phyloP scores from a whole-genome alignment of 345 rosid genomes.

The thale cress (Arabidopsis thaliana) region DNA sequence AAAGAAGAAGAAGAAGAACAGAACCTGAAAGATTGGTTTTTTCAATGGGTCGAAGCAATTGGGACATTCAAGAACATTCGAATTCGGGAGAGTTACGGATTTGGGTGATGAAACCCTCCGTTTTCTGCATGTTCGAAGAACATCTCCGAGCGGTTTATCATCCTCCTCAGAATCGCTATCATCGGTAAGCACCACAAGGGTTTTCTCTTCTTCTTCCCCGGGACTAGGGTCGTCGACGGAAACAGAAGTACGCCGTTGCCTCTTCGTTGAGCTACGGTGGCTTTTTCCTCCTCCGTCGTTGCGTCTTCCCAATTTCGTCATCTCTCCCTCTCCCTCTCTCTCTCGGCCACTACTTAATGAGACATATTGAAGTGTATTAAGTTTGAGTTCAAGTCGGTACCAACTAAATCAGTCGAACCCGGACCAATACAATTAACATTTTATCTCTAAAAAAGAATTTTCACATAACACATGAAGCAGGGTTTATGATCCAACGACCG shows the following conservation, averaged over 20 bases:
- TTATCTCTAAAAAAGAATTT: too few species aligned
- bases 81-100: background rate
- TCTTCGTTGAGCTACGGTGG: background rate
- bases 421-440: too few species aligned
- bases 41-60: background rate
- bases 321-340: background rate
- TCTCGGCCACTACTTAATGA: too few species aligned
- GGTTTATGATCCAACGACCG: too few species aligned
- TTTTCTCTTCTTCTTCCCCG: background rate
- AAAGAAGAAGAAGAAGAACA: background rate
- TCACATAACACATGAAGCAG: too few species aligned
- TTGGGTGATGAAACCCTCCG: background rate
- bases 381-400: too few species aligned
- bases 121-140: background rate
- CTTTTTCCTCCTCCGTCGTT: background rate
- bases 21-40: constrained; percentile 2
- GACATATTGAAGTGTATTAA: too few species aligned
- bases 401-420: too few species aligned
- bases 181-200: background rate
- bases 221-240: background rate
- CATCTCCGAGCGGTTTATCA: background rate
- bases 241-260: background rate
- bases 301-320: background rate
- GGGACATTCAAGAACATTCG: background rate
- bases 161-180: constrained; percentile 8